These are phyloP conservation scores for Penicillium nucicola DNA, from an alignment of 495 filamentous ascomycete genomes.

Conservation along the genomic window DNA sequence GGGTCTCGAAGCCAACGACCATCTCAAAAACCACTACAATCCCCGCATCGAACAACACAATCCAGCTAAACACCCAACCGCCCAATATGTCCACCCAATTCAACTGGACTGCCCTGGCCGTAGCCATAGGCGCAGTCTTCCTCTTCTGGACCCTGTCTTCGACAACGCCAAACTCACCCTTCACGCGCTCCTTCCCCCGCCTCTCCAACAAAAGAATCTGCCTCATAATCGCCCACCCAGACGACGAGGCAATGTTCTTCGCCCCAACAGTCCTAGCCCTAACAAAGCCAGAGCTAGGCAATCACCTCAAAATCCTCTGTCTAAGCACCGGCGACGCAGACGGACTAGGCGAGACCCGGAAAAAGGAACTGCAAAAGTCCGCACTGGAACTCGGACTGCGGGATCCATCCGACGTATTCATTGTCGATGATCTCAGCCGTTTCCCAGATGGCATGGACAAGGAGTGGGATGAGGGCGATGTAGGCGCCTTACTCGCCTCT, in stretches of 20 bases:
- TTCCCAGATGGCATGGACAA: constrained; percentile 85
- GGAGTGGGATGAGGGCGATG: constrained; percentile 66
- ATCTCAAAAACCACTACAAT: neutral
- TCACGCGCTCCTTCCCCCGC: constrained; percentile 62
- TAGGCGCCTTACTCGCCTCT: constrained; percentile 63
- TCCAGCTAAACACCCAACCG: neutral
- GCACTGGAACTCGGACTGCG: constrained; percentile 72
- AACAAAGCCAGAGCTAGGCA: constrained; percentile 69
- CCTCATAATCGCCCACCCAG: constrained; percentile 92
- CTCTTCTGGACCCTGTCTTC: constrained; percentile 49
- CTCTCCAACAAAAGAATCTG: constrained; percentile 78
- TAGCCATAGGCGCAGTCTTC: constrained; percentile 34
- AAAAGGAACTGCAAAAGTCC: constrained; percentile 77
- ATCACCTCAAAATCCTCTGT: constrained; percentile 91
- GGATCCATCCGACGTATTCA: constrained; percentile 68
- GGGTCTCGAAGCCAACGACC: too few species aligned
- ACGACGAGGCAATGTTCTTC: constrained; percentile 99
- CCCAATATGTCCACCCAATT: constrained; percentile 18
- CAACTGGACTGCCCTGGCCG: constrained; percentile 27
- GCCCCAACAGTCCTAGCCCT: constrained; percentile 80
- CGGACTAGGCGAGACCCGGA: constrained; percentile 76
- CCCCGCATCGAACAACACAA: neutral
- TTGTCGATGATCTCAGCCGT: constrained; percentile 69
- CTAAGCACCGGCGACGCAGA: constrained; percentile 85
- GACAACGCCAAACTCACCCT: constrained; percentile 55